phyloP scores from a whole-genome alignment of 2,329 filamentous ascomycete genomes.

The Exophiala sideris region DNA sequence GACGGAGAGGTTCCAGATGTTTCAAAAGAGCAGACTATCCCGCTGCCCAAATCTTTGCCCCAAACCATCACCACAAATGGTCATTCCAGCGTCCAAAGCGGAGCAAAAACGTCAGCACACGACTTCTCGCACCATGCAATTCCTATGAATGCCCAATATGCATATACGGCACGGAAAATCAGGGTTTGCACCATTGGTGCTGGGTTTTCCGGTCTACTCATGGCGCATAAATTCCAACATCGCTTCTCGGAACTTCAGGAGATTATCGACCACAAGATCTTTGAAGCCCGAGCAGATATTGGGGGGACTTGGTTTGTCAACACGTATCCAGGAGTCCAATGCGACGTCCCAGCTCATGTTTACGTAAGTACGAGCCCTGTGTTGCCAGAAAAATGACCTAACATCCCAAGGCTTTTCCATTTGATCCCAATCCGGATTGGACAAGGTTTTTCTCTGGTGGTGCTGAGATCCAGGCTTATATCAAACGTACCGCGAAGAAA shows the following conservation, averaged over 20 bases:
- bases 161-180: constrained; percentile 8
- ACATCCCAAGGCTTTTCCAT: no score
- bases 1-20: constrained; percentile 7
- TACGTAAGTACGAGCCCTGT: constrained; percentile 46
- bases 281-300: constrained; percentile 39
- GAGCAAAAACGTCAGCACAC: neutral
- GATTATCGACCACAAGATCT: constrained; percentile 39
- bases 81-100: neutral
- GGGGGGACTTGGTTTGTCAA: constrained; percentile 44
- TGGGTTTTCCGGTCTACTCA: constrained; percentile 34
- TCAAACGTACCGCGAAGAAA: constrained; percentile 38
- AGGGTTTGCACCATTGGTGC: constrained; percentile 28
- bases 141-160: constrained; percentile 18
- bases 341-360: constrained; percentile 66
- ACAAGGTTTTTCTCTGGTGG: constrained; percentile 29
- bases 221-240: constrained; percentile 41
- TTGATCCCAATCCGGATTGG: no score
- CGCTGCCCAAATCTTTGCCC: neutral
- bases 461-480: constrained; percentile 43
- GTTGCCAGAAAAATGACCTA: neutral
- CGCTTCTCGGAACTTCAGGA: constrained; percentile 32
- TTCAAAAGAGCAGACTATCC: neutral
- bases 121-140: constrained; percentile 2
- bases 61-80: neutral
- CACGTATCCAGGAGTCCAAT: constrained; percentile 42